Evolutionary conservation across 116 monocot species (phyloP), one percentile per base, ranked within the genome.

Genomic region (Cymodocea nodosa): DNA sequence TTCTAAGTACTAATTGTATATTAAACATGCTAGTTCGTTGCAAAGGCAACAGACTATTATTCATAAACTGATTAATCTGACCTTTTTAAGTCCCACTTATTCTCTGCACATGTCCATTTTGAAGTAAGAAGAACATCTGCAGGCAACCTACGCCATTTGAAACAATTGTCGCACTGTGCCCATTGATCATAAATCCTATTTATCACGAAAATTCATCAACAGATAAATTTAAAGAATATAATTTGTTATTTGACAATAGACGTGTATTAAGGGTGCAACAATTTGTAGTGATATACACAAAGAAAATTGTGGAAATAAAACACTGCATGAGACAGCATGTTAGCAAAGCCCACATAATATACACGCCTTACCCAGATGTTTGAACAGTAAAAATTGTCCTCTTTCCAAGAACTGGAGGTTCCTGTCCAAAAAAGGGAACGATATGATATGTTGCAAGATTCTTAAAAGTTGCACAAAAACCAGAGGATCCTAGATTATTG

Each of bases 381-480:
- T 71, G 71, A 20, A 63, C 71, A 14, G 90, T 94, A 70, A 94
- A 94, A 55, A 94, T 79, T 4, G 89, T 84, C 70, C 77, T 84
- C 73, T 94, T 94, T 14, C 84, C 94, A 66, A 94, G 77, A 52
- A 94, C 77, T 62, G 94, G 94, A 57, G 94, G 87, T 73, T 94
- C 94, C 94, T 93, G 82, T 50, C 50, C 6, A 70, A 49, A 18
- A 77, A 22, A 8, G 78, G 49, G 44, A 37, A 63, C 8, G 40
- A 3, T 44, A 11, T 22, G 12, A 44, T 44, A 44, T 44, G 44
- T 44, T 10, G 44, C 37, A 37, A 44, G 44, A 11, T 44, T 44
- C 44, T 44, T 44, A 44, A 44, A 44, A 44, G 44, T 44, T 44
- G 7, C 44, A 44, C 7, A 44, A 44, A 10, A 44, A 12, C 12